Percentiles rank a stretch among this genome's conserved stretches.
These are phyloP conservation scores for Rubia yunnanensis DNA, from an alignment of 257 asterid genomes.

Conservation along the genomic window DNA sequence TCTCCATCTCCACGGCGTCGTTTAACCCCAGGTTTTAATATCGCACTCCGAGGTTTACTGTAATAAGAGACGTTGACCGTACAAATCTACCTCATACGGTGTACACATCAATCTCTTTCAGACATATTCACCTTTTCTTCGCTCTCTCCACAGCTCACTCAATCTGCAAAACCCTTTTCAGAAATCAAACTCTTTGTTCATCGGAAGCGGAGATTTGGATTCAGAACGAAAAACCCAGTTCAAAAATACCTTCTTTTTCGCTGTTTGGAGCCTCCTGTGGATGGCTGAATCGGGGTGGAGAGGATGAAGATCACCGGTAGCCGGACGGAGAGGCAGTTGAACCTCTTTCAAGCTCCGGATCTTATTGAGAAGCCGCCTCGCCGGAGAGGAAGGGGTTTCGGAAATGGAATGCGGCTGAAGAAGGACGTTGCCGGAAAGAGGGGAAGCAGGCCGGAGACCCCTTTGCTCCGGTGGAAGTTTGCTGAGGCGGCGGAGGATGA, in stretches of 20 bases:
- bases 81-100: constrained; percentile 11
- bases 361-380: constrained; percentile 30
- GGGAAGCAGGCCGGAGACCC: constrained; percentile 51
- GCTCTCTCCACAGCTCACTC: not conserved
- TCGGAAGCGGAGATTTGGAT: not conserved
- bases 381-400: constrained; percentile 40
- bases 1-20: not conserved
- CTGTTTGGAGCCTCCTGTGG: constrained; percentile 3
- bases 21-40: not conserved
- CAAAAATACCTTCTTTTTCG: not conserved
- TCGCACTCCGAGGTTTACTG: constrained; percentile 15
- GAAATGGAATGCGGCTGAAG: constrained; percentile 32
- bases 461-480: constrained; percentile 53
- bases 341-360: constrained; percentile 32
- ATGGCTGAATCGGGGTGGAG: constrained; percentile 30
- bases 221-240: not conserved
- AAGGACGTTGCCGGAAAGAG: constrained; percentile 31
- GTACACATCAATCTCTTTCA: not conserved
- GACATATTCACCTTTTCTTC: not conserved
- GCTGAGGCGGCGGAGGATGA: constrained; percentile 23
- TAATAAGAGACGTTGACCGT: constrained; percentile 36
- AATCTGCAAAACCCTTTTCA: constrained; percentile 7
- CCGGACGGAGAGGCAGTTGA: constrained; percentile 9
- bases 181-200: not conserved
- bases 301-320: constrained; percentile 44